A percentile compares a stretch with the other conserved stretches of the same genome.
phyloP scores from a whole-genome alignment of 371 early-diverging fungal genomes.

The Apophysomyces elegans region DNA sequence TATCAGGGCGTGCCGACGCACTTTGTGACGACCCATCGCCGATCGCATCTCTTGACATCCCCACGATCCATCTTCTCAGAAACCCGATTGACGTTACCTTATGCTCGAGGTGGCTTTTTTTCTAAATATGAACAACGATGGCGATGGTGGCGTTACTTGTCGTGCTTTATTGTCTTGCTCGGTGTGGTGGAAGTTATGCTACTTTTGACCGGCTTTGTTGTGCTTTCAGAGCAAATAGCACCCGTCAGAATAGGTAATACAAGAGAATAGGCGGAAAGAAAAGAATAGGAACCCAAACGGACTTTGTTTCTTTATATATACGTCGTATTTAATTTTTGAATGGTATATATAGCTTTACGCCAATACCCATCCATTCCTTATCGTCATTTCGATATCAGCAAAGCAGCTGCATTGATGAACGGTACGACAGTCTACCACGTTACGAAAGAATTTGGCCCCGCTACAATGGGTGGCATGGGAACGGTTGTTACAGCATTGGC shows the following conservation, averaged over 20 bases:
- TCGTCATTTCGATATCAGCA: constrained; percentile 47
- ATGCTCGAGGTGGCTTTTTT: constrained; percentile 9
- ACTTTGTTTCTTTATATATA: neutral
- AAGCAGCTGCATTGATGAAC: constrained; percentile 24
- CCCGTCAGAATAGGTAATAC: constrained; percentile 51
- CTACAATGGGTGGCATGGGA: constrained; percentile 66
- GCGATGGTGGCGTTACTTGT: constrained; percentile 56
- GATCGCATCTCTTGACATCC: constrained; percentile 9
- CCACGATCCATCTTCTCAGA: constrained; percentile 7
- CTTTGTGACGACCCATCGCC: constrained; percentile 10
- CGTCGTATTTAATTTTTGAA: neutral
- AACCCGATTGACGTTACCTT: constrained; percentile 7
- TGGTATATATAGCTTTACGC: constrained; percentile 19
- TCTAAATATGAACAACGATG: constrained; percentile 27
- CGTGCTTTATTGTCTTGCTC: constrained; percentile 37
- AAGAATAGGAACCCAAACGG: neutral
- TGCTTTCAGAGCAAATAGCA: constrained; percentile 41
- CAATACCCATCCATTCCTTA: constrained; percentile 51
- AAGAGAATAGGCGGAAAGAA: neutral
- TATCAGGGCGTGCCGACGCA: constrained; percentile 20
- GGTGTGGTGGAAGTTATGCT: constrained; percentile 39
- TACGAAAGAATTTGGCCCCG: constrained; percentile 68
- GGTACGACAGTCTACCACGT: constrained; percentile 62
- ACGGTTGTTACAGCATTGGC: constrained; percentile 63
- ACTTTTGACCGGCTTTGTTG: constrained; percentile 40